Percentiles rank a stretch among this genome's conserved stretches.
phyloP scores from a whole-genome alignment of 1,139 yeast species.

The Hansenula sp. region DNA sequence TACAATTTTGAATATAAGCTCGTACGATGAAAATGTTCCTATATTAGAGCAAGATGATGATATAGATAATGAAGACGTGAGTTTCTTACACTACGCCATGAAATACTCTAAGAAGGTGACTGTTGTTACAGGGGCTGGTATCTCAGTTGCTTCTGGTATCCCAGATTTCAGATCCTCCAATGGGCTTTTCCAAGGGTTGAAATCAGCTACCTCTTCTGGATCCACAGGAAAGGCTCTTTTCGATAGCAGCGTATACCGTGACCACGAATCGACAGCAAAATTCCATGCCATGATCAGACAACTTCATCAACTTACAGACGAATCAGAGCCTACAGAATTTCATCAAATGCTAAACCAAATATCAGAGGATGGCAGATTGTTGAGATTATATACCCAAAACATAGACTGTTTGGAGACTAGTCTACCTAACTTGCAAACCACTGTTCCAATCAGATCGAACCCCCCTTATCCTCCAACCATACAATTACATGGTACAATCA shows the following conservation, averaged over 20 bases:
- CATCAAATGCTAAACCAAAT: slow-evolving; percentile 59
- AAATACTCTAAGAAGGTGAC: slow-evolving; percentile 46
- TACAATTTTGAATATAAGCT: slow-evolving; percentile 32
- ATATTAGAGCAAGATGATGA: slow-evolving; percentile 26
- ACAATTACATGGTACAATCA: slow-evolving; percentile 79
- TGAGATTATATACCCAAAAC: slow-evolving; percentile 76
- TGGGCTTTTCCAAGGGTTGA: slow-evolving; percentile 69
- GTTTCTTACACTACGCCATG: slow-evolving; percentile 40
- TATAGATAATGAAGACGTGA: slow-evolving; percentile 33
- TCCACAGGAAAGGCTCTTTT: slow-evolving; percentile 76
- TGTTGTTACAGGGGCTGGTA: slow-evolving; percentile 82
- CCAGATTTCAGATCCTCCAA: slow-evolving; percentile 83
- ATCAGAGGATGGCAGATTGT: slow-evolving; percentile 58
- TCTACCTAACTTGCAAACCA: slow-evolving; percentile 44
- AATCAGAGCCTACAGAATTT: slow-evolving; percentile 68
- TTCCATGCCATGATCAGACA: slow-evolving; percentile 75
- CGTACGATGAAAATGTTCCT: slow-evolving; percentile 23
- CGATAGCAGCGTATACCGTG: slow-evolving; percentile 76
- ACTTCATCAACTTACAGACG: slow-evolving; percentile 51
- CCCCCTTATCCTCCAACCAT: slow-evolving; percentile 51
- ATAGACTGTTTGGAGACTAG: slow-evolving; percentile 42
- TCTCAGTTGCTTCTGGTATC: slow-evolving; percentile 86
- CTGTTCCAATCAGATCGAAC: slow-evolving; percentile 35
- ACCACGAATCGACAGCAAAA: slow-evolving; percentile 51
- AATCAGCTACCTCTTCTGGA: slow-evolving; percentile 37